Base-by-base conservation (phyloP, 139 green algal species). In the Ostreobium quekettii region DNA sequence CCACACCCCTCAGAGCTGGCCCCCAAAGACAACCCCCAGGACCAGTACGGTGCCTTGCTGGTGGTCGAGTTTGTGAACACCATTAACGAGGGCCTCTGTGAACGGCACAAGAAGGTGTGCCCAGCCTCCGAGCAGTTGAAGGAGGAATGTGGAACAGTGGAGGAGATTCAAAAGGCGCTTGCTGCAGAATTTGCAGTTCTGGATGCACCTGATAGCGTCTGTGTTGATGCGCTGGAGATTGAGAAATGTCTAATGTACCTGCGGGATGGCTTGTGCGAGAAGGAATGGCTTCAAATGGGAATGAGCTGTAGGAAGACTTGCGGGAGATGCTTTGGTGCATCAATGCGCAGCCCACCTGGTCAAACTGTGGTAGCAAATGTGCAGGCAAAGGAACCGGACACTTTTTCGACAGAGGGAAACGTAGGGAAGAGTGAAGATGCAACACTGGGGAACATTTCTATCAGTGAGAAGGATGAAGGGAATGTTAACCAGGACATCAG, bases 131-230 rank as follows among this genome's bases (percentile, higher is more conserved):
- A 66, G 32, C 26, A 15, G 26, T 8, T 66, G 30, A 11, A 66
- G 30, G 30, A 42, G 59, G 24, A 66, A 47, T 66, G 59, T 42
- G 59, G 59, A 8, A 66, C 29, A n/a, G 59, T 66, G 22, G 59
- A 66, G 7, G 32, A 42, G 22, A 66, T 66, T 35, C 32, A 38
- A 22, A 19, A 42, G 30, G 59, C 29, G 5, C 47, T 66, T 31
- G 26, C n/a, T 6, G 26, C 29, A 19, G 32, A 24, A 7, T 66
- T 48, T 46, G 15, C 8, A 26, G 8, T 8, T 26, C 30, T 66
- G 59, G 24, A 38, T 19, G 5, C 29, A 31, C 28, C 26, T 66
- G 59, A 33, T 5, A 30, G 29, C 30, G 7, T 66, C 59, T 66
- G 59, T 42, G 11, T 48, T 24, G 59, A 66, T 19, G 59, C 46